phyloP scores from a whole-genome alignment of 805 yeast species.

The Metschnikowia cerradonensis region DNA sequence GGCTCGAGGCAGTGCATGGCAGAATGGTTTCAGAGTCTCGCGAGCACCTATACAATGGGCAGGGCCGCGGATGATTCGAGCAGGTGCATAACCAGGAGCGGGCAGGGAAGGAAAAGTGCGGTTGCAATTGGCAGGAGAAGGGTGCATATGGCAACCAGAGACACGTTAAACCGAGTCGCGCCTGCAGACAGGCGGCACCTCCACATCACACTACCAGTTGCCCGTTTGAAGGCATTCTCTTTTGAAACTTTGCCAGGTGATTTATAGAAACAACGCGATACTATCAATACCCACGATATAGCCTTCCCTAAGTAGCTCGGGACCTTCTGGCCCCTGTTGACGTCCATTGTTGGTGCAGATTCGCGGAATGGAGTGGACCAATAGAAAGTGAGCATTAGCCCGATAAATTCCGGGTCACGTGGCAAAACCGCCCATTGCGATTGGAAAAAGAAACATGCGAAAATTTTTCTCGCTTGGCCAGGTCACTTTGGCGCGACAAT shows the following conservation, averaged over 20 bases:
- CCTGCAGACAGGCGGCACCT: background rate
- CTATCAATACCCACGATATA: background rate
- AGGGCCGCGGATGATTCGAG: constrained; percentile 4
- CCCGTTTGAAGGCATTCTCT: background rate
- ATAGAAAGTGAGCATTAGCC: constrained; percentile 11
- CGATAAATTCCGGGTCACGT: constrained; percentile 21
- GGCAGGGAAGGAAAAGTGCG: background rate
- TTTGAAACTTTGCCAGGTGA: background rate
- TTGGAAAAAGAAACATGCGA: constrained; percentile 9
- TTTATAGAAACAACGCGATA: background rate
- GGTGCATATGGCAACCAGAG: background rate
- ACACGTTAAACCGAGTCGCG: background rate
- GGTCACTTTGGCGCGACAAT: constrained; percentile 14
- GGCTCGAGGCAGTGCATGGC: background rate
- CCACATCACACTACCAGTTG: background rate
- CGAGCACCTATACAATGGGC: constrained; percentile 1
- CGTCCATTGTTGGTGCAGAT: constrained; percentile 1
- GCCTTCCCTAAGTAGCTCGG: background rate
- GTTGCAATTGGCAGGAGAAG: constrained; percentile 1
- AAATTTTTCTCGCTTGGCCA: constrained; percentile 11
- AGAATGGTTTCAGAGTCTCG: background rate
- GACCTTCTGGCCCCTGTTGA: background rate
- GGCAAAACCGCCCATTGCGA: constrained; percentile 14
- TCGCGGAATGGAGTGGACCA: constrained; percentile 6
- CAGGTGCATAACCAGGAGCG: background rate